Percentiles rank a stretch among this genome's conserved stretches.
Conservation (phyloP, 257 asterid species). For the Fraxinus excelsior region DNA sequence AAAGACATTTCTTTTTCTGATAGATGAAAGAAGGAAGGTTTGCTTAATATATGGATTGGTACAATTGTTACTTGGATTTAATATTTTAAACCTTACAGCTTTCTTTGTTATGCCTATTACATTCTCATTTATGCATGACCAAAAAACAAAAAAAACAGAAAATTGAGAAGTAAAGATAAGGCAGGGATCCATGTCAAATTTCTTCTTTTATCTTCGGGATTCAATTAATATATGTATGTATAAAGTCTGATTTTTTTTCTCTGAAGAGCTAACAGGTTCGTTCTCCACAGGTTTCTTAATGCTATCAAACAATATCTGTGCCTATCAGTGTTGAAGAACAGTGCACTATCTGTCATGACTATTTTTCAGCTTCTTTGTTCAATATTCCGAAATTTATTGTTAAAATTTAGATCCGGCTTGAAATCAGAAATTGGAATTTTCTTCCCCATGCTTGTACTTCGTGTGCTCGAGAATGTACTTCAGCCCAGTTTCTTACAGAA, state of each 20-base stretch:
- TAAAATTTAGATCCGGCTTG: slow-evolving; percentile 82
- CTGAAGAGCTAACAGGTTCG: neutral
- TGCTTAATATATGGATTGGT: neutral
- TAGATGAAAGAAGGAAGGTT: neutral
- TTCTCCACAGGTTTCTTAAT: slow-evolving; percentile 45
- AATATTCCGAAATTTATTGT: slow-evolving; percentile 58
- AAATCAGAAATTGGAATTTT: slow-evolving; percentile 96
- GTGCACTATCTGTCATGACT: slow-evolving; percentile 94
- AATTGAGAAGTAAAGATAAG: neutral
- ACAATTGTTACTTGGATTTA: neutral
- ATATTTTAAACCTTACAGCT: neutral
- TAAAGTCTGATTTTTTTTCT: neutral
- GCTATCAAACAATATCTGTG: slow-evolving; percentile 89
- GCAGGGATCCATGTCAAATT: neutral
- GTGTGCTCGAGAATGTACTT: slow-evolving; percentile 96
- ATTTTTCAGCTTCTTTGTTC: slow-evolving; percentile 83
- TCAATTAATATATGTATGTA: neutral
- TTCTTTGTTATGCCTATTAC: neutral
- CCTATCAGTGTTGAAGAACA: slow-evolving; percentile 94
- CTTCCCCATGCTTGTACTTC: slow-evolving; percentile 95
- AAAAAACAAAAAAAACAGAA: neutral
- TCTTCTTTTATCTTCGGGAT: neutral
- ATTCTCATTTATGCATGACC: neutral
- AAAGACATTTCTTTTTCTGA: neutral
- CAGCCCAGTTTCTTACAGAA: slow-evolving; percentile 98